Evolutionary conservation across 2,329 filamentous ascomycete species (phyloP).

Genomic region (Fonsecaea erecta): DNA sequence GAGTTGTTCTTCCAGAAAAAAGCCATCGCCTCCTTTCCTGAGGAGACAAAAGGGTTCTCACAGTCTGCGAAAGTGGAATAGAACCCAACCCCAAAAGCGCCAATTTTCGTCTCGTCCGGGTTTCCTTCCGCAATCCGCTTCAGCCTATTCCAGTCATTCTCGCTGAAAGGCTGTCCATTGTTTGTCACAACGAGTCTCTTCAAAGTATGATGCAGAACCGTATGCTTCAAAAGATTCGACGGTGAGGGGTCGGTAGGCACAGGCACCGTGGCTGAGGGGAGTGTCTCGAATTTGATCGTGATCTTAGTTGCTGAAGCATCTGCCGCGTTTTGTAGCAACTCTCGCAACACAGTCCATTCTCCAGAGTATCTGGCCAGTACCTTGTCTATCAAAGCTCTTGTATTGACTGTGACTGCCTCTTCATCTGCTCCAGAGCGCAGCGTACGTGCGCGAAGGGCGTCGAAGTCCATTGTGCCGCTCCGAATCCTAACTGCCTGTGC

Average conservation of each 20-base stretch:
- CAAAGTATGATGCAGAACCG: slow-evolving; percentile 81
- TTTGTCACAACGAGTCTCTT: slow-evolving; percentile 89
- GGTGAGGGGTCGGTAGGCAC: slow-evolving; percentile 67
- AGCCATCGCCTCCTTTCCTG: slow-evolving; percentile 89
- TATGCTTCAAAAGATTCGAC: slow-evolving; percentile 78
- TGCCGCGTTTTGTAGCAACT: slow-evolving; percentile 97
- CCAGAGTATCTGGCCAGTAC: slow-evolving; percentile 94
- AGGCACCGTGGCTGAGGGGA: slow-evolving; percentile 79
- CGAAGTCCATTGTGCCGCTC: slow-evolving; percentile 52
- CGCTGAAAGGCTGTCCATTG: slow-evolving; percentile 83
- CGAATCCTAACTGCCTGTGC: not conserved
- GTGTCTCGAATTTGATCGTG: slow-evolving; percentile 87
- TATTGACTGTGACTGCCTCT: slow-evolving; percentile 97
- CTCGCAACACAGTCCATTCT: slow-evolving; percentile 85
- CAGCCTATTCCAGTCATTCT: slow-evolving; percentile 88
- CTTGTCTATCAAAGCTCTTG: slow-evolving; percentile 94
- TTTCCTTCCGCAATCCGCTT: slow-evolving; percentile 99
- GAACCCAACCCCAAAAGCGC: slow-evolving; percentile 96
- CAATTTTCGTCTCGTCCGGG: slow-evolving; percentile 98
- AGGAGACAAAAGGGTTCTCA: slow-evolving; percentile 95
- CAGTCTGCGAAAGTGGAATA: slow-evolving; percentile 99
- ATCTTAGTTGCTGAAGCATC: slow-evolving; percentile 91
- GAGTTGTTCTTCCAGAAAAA: slow-evolving; percentile 99
- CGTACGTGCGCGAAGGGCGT: slow-evolving; percentile 79
- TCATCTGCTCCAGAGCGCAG: slow-evolving; percentile 86